A percentile compares a stretch with the other conserved stretches of the same genome.
These are phyloP conservation scores for Triticum urartu DNA, from an alignment of 176 grass and related monocot genomes.

Conservation along the genomic window DNA sequence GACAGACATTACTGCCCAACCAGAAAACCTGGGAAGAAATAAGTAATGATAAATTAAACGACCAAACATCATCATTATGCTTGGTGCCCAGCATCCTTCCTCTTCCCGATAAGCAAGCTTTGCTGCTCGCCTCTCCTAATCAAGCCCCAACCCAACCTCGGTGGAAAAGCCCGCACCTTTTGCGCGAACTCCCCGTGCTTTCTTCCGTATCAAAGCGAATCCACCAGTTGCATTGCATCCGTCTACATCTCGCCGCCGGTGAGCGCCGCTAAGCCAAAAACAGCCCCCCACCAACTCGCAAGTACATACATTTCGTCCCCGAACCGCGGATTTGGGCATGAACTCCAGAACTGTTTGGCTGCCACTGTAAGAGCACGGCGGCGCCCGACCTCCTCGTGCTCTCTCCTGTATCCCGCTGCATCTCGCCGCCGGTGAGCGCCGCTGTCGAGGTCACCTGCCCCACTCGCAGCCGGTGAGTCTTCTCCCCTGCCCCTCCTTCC, in stretches of 20 bases:
- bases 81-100: not conserved
- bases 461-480: not conserved
- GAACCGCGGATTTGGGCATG: not conserved
- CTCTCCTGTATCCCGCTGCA: not conserved
- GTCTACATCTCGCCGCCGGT: not conserved
- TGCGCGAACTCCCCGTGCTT: not conserved
- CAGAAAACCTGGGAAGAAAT: not conserved
- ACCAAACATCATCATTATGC: constrained; percentile 24
- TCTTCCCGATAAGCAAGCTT: not conserved
- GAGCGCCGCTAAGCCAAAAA: not conserved
- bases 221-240: not conserved
- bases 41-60: constrained; percentile 7
- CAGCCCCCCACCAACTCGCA: not conserved
- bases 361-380: not conserved
- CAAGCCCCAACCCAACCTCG: constrained; percentile 4
- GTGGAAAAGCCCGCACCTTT: not conserved
- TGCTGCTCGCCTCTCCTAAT: constrained; percentile 7
- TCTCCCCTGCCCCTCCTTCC: not conserved
- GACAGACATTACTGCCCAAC: not conserved
- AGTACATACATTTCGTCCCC: not conserved
- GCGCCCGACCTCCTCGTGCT: not conserved
- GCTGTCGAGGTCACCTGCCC: not conserved
- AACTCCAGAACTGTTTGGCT: not conserved
- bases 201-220: not conserved
- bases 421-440: not conserved